These are phyloP conservation scores for Antarctomyces pellizariae DNA, from an alignment of 495 filamentous ascomycete genomes.

Conservation along the genomic window DNA sequence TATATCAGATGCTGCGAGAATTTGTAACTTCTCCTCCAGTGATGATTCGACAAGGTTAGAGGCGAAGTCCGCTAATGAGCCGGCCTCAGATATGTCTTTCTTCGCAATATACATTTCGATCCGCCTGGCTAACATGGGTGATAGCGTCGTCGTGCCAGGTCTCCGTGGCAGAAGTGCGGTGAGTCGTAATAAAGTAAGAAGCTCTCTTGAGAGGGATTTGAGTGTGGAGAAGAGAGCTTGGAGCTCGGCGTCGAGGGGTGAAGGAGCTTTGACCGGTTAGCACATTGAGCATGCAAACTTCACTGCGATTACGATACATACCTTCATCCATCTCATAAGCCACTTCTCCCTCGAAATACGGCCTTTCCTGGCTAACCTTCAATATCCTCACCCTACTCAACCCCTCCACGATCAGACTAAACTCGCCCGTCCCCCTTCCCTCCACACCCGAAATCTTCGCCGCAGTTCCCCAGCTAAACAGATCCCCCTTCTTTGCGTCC, in stretches of 20 bases:
- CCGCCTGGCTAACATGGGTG: conserved; percentile 60
- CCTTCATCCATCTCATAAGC: conserved; percentile 30
- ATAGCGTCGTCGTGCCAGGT: conserved; percentile 33
- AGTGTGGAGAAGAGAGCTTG: conserved; percentile 53
- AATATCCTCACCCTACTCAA: conserved; percentile 52
- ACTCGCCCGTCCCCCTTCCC: conserved; percentile 51
- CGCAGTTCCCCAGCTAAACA: conserved; percentile 54
- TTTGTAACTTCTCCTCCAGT: conserved; percentile 69
- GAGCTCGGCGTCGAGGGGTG: conserved; percentile 27
- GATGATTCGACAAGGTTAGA: conserved; percentile 65
- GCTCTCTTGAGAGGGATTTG: conserved; percentile 60
- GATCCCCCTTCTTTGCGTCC: conserved; percentile 38
- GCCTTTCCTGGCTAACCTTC: conserved; percentile 49
- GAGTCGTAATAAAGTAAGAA: conserved; percentile 54
- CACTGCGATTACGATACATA: conserved; percentile 11
- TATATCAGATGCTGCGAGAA: conserved; percentile 54
- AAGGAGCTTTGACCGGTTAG: conserved; percentile 13
- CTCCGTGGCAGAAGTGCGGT: conserved; percentile 48
- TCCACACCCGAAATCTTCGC: conserved; percentile 71
- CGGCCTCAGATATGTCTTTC: conserved; percentile 57
- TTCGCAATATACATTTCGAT: conserved; percentile 65
- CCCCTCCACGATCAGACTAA: conserved; percentile 70
- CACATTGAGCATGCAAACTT: conserved; percentile 1
- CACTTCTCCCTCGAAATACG: conserved; percentile 68
- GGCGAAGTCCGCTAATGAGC: conserved; percentile 89